Evolutionary conservation across 345 rosid species (phyloP), one percentile per base, ranked within the genome.

Genomic region (Populus tremula): DNA sequence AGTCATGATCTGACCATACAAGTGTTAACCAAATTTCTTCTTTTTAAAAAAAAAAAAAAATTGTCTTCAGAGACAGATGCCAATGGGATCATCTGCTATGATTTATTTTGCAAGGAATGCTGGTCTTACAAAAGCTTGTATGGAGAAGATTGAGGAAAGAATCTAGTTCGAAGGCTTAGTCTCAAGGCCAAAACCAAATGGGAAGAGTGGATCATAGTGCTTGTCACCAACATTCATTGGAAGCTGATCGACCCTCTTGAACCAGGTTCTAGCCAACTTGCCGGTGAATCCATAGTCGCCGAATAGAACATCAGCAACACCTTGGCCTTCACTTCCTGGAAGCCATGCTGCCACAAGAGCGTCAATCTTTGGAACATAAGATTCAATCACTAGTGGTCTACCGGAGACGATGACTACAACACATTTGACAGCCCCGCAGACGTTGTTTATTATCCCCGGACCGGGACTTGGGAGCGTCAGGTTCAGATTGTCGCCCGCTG

Each of bases 381-480:
- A 13, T 10, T 62, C 39, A 8, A 75, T 62, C 29, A 74, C 72
- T 36, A 80, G 10, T 38, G 82, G 82, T 2, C 82, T 18, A 0
- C 82, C 78, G 1, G 79, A 76, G 35, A 80, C 49, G 6, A 80
- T 35, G 36, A 80, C 79, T 4, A 80, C 83, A 17, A 76, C 83
- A 36, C 83, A 80, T 68, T 80, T 53, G 20, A 67, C 72, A 2
- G 10, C 27, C 8, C 61, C 61, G 31, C 79, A 80, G 3, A 80
- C 83, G n/a, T 70, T 62, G 67, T 14, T 16, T 18, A 76, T 76
- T 3, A 3, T 67, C 20, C 50, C 5, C 14, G 61, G 69, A 6
- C 83, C 79, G 0, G 76, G 79, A 16, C 65, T n/a, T 23, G 67
- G 8, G 33, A 80, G 54, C 4, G 77, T 76, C 31, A 80, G 54